Base-by-base conservation (phyloP, 1,284 basidiomycete species). In the Ustilago xerochloae region DNA sequence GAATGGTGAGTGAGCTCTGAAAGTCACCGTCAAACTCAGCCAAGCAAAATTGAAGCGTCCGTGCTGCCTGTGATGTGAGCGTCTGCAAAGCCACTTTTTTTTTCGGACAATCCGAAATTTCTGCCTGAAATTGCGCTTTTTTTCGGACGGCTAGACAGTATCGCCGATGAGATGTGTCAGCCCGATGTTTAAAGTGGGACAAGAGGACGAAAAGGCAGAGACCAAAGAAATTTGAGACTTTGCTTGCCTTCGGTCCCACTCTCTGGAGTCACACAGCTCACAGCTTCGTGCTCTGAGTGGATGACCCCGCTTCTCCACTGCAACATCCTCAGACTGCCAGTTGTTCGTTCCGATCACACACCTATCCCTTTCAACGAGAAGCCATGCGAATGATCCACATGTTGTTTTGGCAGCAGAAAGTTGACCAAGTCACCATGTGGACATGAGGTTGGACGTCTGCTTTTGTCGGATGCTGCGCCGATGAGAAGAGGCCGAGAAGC, bases 261-360 rank as follows among this genome's bases (percentile, higher is more conserved):
- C 35, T n/a, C n/a, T n/a, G n/a, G n/a, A n/a, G n/a, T n/a, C n/a
- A n/a, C n/a, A n/a, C n/a, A n/a, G n/a, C n/a, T n/a, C n/a, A n/a
- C n/a, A n/a, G n/a, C n/a, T n/a, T n/a, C n/a, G 35, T 22, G 8
- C 16, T 48, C 30, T 33, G 32, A 50, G 20, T 50, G 48, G 33
- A 22, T 16, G n/a, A 24, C 48, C 33, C 33, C 48, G 48, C 48
- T 36, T 50, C 36, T 13, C 41, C n/a, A n/a, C n/a, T n/a, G n/a
- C n/a, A n/a, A n/a, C n/a, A n/a, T n/a, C n/a, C n/a, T n/a, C n/a
- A n/a, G n/a, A n/a, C n/a, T n/a, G n/a, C n/a, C n/a, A n/a, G n/a
- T n/a, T n/a, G n/a, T n/a, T n/a, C n/a, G n/a, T n/a, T n/a, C n/a
- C n/a, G n/a, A n/a, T n/a, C n/a, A n/a, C n/a, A n/a, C n/a, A n/a